These are phyloP conservation scores for Diaporthe humulicola DNA, from an alignment of 2,329 filamentous ascomycete genomes.

Conservation along the genomic window DNA sequence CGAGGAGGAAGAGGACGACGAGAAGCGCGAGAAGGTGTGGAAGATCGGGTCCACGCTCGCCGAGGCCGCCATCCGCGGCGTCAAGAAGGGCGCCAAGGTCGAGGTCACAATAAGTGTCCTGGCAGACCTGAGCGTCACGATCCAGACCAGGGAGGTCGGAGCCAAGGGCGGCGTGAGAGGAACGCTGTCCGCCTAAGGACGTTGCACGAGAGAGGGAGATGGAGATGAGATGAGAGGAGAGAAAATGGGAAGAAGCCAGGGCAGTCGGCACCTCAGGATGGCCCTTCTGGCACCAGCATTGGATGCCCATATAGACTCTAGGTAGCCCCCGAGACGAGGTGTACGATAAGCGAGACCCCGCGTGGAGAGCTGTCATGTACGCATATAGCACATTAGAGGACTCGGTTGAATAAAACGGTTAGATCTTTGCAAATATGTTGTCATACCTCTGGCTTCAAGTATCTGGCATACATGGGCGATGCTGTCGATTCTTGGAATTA, in stretches of 20 bases:
- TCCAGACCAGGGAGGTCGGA: constrained; percentile 88
- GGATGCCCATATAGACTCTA: neutral
- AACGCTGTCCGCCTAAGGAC: constrained; percentile 45
- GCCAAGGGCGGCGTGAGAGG: constrained; percentile 87
- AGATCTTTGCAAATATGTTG: neutral
- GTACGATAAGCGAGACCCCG: neutral
- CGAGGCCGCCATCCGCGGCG: constrained; percentile 84
- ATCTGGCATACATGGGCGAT: neutral
- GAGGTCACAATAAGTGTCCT: constrained; percentile 93
- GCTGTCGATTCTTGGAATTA: neutral
- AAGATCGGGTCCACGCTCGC: constrained; percentile 87
- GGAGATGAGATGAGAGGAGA: too few species aligned
- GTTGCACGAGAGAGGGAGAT: constrained; percentile 39
- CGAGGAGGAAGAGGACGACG: constrained; percentile 85
- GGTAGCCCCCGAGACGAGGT: constrained; percentile 3
- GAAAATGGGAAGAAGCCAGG: neutral
- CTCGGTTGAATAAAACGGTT: constrained; percentile 18
- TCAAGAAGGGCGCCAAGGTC: constrained; percentile 91
- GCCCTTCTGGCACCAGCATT: neutral
- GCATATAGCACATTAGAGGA: constrained; percentile 38
- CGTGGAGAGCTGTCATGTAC: constrained; percentile 24
- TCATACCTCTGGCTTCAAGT: neutral
- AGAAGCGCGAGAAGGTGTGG: constrained; percentile 91
- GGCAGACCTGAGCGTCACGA: constrained; percentile 82
- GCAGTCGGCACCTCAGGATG: neutral